phyloP scores from a whole-genome alignment of 345 rosid genomes.

The Theobroma cacao region DNA sequence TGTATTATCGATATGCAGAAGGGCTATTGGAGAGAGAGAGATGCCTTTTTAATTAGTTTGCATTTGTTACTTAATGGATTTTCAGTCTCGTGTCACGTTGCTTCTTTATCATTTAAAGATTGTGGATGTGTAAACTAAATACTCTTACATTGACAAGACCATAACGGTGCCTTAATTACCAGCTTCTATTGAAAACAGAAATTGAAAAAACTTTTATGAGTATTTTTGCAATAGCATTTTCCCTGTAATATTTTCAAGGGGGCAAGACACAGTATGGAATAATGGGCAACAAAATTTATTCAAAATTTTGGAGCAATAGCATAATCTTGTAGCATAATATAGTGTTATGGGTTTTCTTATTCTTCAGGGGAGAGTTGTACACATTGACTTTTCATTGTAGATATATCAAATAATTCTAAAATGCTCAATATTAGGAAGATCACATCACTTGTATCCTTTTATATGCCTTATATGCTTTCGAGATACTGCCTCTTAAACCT shows the following conservation, averaged over 20 bases:
- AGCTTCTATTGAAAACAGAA: background rate
- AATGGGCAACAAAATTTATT: too few relatives aligned
- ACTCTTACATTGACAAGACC: background rate
- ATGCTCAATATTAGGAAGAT: too few relatives aligned
- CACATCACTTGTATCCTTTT: too few relatives aligned
- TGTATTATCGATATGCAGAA: background rate
- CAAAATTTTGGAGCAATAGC: too few relatives aligned
- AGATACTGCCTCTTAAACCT: too few relatives aligned
- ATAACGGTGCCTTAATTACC: background rate
- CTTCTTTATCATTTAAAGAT: background rate
- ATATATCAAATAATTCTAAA: too few relatives aligned
- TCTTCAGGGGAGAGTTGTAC: too few relatives aligned
- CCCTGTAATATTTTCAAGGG: background rate
- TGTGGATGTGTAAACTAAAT: background rate
- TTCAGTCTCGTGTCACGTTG: background rate
- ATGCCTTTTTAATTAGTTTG: background rate
- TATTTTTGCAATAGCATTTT: background rate
- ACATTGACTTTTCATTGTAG: too few relatives aligned
- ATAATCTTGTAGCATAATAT: too few relatives aligned
- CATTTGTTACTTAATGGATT: background rate
- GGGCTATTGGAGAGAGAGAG: background rate
- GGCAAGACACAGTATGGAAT: too few relatives aligned
- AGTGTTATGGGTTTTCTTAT: too few relatives aligned
- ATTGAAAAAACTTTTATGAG: background rate
- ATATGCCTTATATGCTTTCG: too few relatives aligned